Base-by-base conservation (phyloP, 176 grass and related monocot genomes). In the Aegilops bicornis region DNA sequence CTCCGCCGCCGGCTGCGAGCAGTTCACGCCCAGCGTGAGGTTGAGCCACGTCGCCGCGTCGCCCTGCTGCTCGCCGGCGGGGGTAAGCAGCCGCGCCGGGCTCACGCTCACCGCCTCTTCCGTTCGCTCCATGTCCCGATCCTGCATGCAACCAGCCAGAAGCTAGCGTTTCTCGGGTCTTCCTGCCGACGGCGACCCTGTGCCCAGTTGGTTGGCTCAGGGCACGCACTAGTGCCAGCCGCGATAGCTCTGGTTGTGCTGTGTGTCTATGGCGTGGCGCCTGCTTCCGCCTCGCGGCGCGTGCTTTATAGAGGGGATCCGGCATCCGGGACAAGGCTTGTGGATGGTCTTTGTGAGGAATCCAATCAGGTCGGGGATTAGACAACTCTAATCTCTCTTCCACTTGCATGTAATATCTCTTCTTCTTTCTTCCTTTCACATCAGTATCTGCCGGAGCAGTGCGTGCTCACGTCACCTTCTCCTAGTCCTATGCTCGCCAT, bases 1-100 rank as follows among this genome's bases (percentile, higher is more conserved):
- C 5, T n/a, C 35, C 11, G 23, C 25, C 52, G 23, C 25, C 52
- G 45, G 37, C 33, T 35, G 69, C 6, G 86, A 75, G 15, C 50
- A 40, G 19, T 77, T 83, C 14, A 86, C 65, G 17, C 81, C 91
- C 23, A 94, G 87, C 76, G 89, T 89, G 32, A 96, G 91, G 61
- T 90, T 39, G 22, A 96, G 88, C 94, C 94, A 96, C 72, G 82
- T 60, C 30, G 73, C 16, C 0, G 3, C 47, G 23, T 29, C 66
- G 5, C 6, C 62, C 27, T 14, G 40, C 62, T 81, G 73, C 77
- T 79, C 79, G 36, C 74, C 85, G 86, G 42, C n/a, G 35, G 67
- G 8, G 10, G 47, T 2, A 12, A 72, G 54, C 27, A 4, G 43
- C 33, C 22, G 39, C 70, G 60, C 62, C 60, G 43, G 22, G 19